These are phyloP conservation scores for Rhodosporidiobolus sp. DNA, from an alignment of 768 basidiomycete genomes.

Conservation along the genomic window DNA sequence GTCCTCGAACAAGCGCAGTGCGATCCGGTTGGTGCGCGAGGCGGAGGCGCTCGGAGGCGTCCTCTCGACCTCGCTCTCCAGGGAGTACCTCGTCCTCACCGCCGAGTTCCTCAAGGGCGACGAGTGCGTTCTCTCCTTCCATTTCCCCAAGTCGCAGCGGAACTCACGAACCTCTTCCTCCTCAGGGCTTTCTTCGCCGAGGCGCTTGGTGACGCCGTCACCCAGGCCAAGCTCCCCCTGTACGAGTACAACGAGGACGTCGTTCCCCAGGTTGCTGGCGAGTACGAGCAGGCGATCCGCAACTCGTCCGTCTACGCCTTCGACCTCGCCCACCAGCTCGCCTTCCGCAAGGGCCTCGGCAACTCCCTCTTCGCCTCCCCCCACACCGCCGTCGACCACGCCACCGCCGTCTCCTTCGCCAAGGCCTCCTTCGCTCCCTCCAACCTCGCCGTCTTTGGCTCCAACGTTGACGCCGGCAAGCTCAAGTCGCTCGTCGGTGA, in stretches of 20 bases:
- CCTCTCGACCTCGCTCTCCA: slow-evolving; percentile 72
- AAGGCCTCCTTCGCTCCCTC: slow-evolving; percentile 65
- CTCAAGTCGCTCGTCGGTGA: slow-evolving; percentile 71
- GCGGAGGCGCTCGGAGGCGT: slow-evolving; percentile 91
- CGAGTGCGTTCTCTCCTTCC: slow-evolving; percentile 64
- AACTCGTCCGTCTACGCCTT: slow-evolving; percentile 69
- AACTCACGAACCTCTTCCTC: neutral
- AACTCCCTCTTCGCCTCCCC: slow-evolving; percentile 79
- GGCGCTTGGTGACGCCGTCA: slow-evolving; percentile 76
- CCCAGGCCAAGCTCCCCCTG: slow-evolving; percentile 65
- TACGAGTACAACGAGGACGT: slow-evolving; percentile 55
- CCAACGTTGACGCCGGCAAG: slow-evolving; percentile 69
- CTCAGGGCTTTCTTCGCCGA: slow-evolving; percentile 82
- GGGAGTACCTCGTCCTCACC: slow-evolving; percentile 88
- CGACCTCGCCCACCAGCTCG: slow-evolving; percentile 81
- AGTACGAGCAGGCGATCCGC: slow-evolving; percentile 60
- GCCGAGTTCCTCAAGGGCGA: slow-evolving; percentile 94
- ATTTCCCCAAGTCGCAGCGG: no score
- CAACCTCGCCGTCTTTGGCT: slow-evolving; percentile 81
- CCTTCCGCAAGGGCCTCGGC: slow-evolving; percentile 93
- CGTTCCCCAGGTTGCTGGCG: slow-evolving; percentile 63
- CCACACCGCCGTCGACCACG: slow-evolving; percentile 55
- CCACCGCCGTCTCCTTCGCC: slow-evolving; percentile 65
- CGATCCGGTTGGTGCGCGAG: slow-evolving; percentile 84
- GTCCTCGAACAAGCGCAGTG: slow-evolving; percentile 82